These are phyloP conservation scores for Agaricus bisporus DNA, from an alignment of 768 basidiomycete species.

Conservation along the genomic window DNA sequence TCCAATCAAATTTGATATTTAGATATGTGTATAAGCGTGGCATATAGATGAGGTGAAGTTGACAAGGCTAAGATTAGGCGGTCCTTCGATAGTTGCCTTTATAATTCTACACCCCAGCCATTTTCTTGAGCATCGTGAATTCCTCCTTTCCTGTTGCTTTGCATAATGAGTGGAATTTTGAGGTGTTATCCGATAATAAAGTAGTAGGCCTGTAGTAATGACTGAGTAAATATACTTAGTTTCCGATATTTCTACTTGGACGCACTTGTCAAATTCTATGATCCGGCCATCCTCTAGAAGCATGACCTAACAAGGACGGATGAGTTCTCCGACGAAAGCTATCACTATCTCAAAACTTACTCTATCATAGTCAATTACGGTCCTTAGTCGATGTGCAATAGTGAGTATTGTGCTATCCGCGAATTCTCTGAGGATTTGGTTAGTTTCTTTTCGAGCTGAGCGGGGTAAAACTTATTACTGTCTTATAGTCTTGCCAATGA, in stretches of 20 bases:
- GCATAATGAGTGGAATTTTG: slow-evolving; percentile 63
- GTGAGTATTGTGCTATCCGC: slow-evolving; percentile 80
- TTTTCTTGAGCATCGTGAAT: slow-evolving; percentile 59
- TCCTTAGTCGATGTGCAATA: slow-evolving; percentile 75
- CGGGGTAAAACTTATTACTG: slow-evolving; percentile 47
- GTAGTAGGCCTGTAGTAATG: slow-evolving; percentile 35
- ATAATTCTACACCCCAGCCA: slow-evolving; percentile 42
- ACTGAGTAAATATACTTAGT: not conserved
- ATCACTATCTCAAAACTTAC: slow-evolving; percentile 31
- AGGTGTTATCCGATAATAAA: slow-evolving; percentile 48
- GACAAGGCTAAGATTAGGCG: too few relatives aligned
- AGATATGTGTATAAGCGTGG: too few relatives aligned
- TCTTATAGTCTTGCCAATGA: slow-evolving; percentile 77
- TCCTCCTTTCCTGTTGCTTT: slow-evolving; percentile 71
- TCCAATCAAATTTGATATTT: too few relatives aligned
- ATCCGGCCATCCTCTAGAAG: slow-evolving; percentile 75
- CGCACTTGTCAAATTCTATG: slow-evolving; percentile 63
- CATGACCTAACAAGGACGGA: slow-evolving; percentile 46
- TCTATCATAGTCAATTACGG: slow-evolving; percentile 79
- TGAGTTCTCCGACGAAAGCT: not conserved
- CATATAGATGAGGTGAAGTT: too few relatives aligned
- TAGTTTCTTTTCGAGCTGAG: not conserved
- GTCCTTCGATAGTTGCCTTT: not conserved
- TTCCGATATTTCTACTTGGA: not conserved
- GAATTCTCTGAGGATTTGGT: slow-evolving; percentile 49